Evolutionary conservation across 768 basidiomycete species (phyloP).

Genomic region (Lactifluus hygrophoroides): DNA sequence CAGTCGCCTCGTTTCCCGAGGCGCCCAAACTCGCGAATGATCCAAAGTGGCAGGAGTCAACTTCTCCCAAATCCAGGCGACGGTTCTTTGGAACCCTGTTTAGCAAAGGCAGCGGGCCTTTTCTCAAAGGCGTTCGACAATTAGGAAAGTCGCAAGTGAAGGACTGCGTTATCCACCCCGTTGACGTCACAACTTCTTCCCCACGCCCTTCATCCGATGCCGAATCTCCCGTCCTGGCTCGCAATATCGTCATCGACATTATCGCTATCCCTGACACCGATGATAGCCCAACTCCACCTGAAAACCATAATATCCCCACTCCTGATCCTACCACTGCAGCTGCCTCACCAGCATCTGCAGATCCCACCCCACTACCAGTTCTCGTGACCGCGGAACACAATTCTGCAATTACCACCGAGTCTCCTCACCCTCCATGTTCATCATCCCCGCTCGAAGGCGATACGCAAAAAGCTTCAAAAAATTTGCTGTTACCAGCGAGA

Average conservation of each 20-base stretch:
- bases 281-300: neutral
- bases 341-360: neutral
- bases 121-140: conserved; percentile 1
- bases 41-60: neutral
- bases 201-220: neutral
- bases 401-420: neutral
- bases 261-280: neutral
- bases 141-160: neutral
- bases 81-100: conserved; percentile 4
- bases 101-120: neutral
- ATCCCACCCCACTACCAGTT: neutral
- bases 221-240: neutral
- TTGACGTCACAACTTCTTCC: neutral
- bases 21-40: neutral
- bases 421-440: neutral
- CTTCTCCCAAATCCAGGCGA: neutral
- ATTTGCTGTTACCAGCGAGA: neutral
- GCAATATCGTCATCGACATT: neutral
- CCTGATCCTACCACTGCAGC: neutral
- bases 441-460: neutral
- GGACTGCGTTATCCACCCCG: neutral
- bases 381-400: neutral
- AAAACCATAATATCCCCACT: neutral
- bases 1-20: conserved; percentile 20
- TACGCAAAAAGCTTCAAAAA: neutral